Evolutionary conservation across 169 alveolate genomes (phyloP), one percentile per base, ranked within the genome.

Genomic region (Cystoisospora suis): DNA sequence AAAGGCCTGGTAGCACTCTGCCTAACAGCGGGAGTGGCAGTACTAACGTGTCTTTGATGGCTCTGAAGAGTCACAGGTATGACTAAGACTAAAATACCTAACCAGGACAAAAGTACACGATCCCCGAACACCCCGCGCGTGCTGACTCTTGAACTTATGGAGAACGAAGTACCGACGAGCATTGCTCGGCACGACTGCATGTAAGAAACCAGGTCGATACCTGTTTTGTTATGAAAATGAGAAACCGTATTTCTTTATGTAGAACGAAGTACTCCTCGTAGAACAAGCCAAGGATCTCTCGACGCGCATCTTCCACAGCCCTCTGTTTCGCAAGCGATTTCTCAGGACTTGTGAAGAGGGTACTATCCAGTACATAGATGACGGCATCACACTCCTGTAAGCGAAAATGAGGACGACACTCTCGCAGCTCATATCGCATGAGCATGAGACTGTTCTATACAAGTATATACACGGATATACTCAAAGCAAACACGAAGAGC

Each of bases 201-300:
- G 15, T 23, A 17, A 17, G 65, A 53, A 23, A 53, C 29, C 23
- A 23, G 65, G 29, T 15, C 65, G 65, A 17, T 56, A 70, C 91
- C 91, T 87, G 91, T 75, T 87, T 87, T 29, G 77, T 87, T 0
- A 87, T 87, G 34, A 87, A 69, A 29, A 87, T 27, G 42, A 87
- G 83, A 6, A 87, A 70, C 4, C 59, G 83, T 4, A 72, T 70
- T 17, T 53, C 75, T 49, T 81, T 46, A 32, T 32, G 61, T 36
- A 72, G 56, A 23, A 87, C 91, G 47, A 87, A 87, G 0, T 87
- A 44, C 75, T 87, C 91, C 12, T 87, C 87, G 75, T 47, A 87
- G 32, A 72, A 75, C 58, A 87, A 32, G 0, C 61, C 91, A 23
- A 87, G 56, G 0, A 87, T 9, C 20, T 87, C 91, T 29, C 87